Evolutionary conservation across 345 rosid genomes (phyloP), one percentile per base, ranked within the genome.

Genomic region (Rhizophora mangle): DNA sequence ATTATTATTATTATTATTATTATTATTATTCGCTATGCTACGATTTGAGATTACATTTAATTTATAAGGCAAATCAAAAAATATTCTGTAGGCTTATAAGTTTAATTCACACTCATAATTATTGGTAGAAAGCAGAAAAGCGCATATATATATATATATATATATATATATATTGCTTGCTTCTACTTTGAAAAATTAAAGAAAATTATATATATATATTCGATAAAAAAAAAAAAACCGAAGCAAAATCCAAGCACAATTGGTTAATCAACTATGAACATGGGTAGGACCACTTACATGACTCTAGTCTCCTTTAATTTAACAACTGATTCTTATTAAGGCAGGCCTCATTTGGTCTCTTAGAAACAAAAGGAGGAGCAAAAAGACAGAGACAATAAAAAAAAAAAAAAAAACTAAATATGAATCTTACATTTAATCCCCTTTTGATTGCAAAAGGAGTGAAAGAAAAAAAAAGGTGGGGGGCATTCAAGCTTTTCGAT

Each of bases 371-470:
- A 74, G 62, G 63, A 59, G 62, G 20, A 32, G 36, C 10, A 24
- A 53, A 68, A 68, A 29, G 36, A 39, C 6, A 18, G 43, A 64
- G 69, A 56, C 76, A 74, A 30, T 32, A 57, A 75, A 55, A 72
- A 65, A 72, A 78, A 57, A 57, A 57, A 75, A 55, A 72, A 65
- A 72, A 78, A 57, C 74, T 71, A 71, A 78, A 69, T 74, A 69
- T 74, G 47, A 5, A 16, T 49, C 55, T 34, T n/a, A 37, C 73
- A 74, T 74, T 58, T 47, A 74, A 63, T 68, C 13, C 56, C 34
- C 22, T 22, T 68, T 68, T 56, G 24, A 53, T 58, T 56, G 69
- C 6, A 70, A 64, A 57, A 76, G 73, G 53, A 24, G 55, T 39
- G 24, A 66, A 22, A 39, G 18, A 43, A 34, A 34, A 34, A 31